Base-by-base conservation (phyloP, 306 rosid genomes). In the Benincasa hispida region DNA sequence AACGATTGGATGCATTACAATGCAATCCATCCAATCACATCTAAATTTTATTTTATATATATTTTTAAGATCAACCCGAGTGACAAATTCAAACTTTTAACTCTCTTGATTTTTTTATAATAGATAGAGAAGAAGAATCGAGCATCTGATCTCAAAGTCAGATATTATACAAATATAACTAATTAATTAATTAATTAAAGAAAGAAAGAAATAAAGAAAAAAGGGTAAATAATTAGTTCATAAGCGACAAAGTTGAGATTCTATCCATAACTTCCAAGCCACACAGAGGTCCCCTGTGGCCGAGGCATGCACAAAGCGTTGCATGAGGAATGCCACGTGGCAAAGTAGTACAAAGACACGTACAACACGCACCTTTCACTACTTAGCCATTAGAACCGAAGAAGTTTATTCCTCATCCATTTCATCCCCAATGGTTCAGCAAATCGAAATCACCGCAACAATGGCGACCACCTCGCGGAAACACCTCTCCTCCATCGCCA, bases 401-500 rank as follows among this genome's bases (percentile, higher is more conserved):
- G 0, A 72, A 12, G 6, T 32, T 47, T 70, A 55, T 68, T 67
- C 57, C 2, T 45, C 58, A 12, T 50, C 1, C 42, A 53, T 53
- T 48, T 24, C 57, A 3, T 45, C 12, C 75, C 25, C 59, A 5
- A 50, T 27, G 60, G 21, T 19, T 72, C 60, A 13, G 28, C 39
- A 47, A 48, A 72, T 28, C 76, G 76, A 47, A 47, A 70, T 42
- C 57, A 76, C 28, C 54, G 27, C 54, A 8, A 15, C 83, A 37
- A 80, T 74, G 83, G 24, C 48, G 72, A 65, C 78, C 35, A 37
- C 32, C 55, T 62, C 74, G 1, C 39, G 84, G 75, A 83, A 83
- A 69, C 82, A 82, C 25, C 83, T 83, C 6, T 87, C 91, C 58
- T 54, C 84, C 34, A 25, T 78, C 12, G 91, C 91, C 74, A 81